Conservation (phyloP, 495 filamentous ascomycete species). For the Podospora conica region DNA sequence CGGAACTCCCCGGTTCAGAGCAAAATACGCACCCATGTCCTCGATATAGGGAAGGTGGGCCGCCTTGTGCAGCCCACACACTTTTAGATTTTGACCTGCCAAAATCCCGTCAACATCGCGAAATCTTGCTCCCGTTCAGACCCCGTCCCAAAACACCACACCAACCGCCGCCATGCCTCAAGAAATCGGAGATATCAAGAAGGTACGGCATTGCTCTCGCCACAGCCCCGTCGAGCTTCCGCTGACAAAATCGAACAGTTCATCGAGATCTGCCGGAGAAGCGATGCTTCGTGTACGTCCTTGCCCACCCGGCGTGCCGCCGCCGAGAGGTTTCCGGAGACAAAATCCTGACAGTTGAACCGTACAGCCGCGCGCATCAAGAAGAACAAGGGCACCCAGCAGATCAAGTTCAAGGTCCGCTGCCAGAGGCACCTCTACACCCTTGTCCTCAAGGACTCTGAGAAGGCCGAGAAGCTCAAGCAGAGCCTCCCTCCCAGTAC, state of each 20-base stretch:
- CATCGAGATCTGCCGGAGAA: constrained; percentile 99
- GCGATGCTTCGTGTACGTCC: constrained; percentile 90
- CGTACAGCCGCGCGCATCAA: constrained; percentile 87
- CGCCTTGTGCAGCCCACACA: constrained; percentile 19
- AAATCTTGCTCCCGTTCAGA: constrained; percentile 18
- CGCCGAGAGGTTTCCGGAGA: not conserved
- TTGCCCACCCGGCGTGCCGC: not conserved
- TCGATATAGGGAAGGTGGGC: not conserved
- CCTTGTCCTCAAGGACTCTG: constrained; percentile 89
- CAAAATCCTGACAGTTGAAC: constrained; percentile 34
- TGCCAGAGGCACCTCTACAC: constrained; percentile 94
- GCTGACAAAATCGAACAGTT: constrained; percentile 56
- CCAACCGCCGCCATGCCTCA: constrained; percentile 73
- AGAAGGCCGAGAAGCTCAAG: constrained; percentile 99
- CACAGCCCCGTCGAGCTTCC: not conserved
- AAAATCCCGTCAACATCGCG: constrained; percentile 27
- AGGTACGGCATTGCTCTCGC: constrained; percentile 32
- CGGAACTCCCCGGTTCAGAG: not conserved
- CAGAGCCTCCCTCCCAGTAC: constrained; percentile 93
- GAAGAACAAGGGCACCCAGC: constrained; percentile 77
- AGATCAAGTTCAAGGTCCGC: constrained; percentile 99
- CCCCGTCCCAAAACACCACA: constrained; percentile 24
- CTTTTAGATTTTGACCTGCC: constrained; percentile 22
- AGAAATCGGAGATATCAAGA: constrained; percentile 98
- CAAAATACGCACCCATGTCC: not conserved